Evolutionary conservation across 495 filamentous ascomycete species (phyloP), one percentile per base, ranked within the genome.

Genomic region (Penicillium antarcticum): DNA sequence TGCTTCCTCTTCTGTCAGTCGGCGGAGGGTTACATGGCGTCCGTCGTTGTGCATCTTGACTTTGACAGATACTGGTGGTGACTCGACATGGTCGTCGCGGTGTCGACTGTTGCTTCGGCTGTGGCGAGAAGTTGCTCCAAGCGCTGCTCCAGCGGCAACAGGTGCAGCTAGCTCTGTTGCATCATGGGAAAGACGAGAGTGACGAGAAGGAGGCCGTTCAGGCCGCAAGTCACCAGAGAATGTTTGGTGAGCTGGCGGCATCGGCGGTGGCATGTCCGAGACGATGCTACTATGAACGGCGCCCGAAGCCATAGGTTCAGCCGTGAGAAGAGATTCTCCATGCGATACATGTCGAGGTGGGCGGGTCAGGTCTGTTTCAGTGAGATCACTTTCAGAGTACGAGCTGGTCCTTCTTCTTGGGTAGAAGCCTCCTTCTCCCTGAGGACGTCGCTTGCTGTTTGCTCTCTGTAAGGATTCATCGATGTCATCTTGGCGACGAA

Each of bases 1-100:
- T 3, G 87, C 86, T 77, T 95, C 91, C 64, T 90, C 82, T 54
- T 92, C 89, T 7, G 86, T 89, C 11, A 96, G 70, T 23, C 87
- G 78, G 18, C 89, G 81, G 16, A 96, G 76, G 10, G 91, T 95
- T 40, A 95, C 85, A 57, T 90, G 87, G 29, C 85, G 80, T 46
- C 87, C 85, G 57, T 95, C 87, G 45, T 84, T 80, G 68, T 90
- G 84, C 72, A 92, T 84, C 64, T 87, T 86, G 21, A 95, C 77
- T 69, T 90, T 90, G 42, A 95, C 82, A 46, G 83, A 87, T 44
- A 89, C 86, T 2, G 89, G 85, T 14, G 83, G 80, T 11, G 80
- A 80, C 13, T 73, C 67, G 11, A 77, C 71, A 34, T 69, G 68
- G 35, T 72, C 70, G 3, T 70, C 68, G 17, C 73, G 68, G 33